Evolutionary conservation across 192 early-diverging fungal genomes (phyloP), one percentile per base, ranked within the genome.

Genomic region (Coemansia sp.): DNA sequence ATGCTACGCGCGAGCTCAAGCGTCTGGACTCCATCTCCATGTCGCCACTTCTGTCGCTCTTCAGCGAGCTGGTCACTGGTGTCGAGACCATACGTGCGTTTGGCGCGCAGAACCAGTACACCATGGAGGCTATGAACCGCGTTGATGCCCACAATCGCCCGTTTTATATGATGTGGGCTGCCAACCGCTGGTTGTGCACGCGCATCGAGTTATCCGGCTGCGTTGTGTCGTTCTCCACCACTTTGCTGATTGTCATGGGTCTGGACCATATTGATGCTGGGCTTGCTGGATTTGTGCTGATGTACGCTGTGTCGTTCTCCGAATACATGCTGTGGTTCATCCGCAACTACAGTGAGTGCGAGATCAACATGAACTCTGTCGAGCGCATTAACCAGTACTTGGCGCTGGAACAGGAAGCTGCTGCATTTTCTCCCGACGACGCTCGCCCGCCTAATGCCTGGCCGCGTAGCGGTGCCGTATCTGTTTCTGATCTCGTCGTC

Each of bases 121-220:
- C 86, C 16, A 72, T 78, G 60, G 85, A 85, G 48, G 88, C 88
- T 7, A 76, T 86, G 68, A 55, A 52, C 28, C 85, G 87, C 49
- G 75, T 87, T 14, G 87, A 98, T 69, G 78, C 73, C 52, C 92
- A 93, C 81, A 94, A 95, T 73, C 83, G 94, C 14, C 88, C 94
- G 6, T 93, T 87, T 70, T 88, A 94, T 60, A 86, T 88, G 69
- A 83, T 95, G 81, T 94, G 94, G 93, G 86, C 86, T 0, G 85
- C 90, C 27, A 98, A 96, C 83, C 85, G 94, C 54, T 97, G 94
- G 94, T 79, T 97, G 38, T 90, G 88, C 62, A 83, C 89, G 55
- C 87, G 96, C 49, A 91, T 91, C 30, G 94, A 94, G 57, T 67
- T 91, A 25, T 78, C 90, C 0, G 92, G 89, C 32, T 87, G 88